Conservation (phyloP, 1,139 yeast genomes). For the Sugiyamaella japonica region DNA sequence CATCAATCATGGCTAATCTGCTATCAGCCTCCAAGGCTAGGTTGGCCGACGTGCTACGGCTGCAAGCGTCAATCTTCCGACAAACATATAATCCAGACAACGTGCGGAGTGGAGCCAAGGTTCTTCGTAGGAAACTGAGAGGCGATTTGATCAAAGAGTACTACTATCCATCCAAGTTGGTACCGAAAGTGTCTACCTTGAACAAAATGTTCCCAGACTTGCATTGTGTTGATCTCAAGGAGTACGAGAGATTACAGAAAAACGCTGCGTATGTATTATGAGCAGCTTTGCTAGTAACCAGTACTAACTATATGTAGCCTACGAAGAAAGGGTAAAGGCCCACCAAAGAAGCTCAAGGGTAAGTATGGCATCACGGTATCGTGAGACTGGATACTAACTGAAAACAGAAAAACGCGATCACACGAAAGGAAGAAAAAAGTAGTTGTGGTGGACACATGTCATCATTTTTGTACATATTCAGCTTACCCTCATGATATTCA, state of each 20-base stretch:
- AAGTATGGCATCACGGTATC: background rate
- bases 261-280: slow-evolving; percentile 31
- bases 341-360: slow-evolving; percentile 32
- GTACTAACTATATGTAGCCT: slow-evolving; percentile 15
- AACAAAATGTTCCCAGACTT: slow-evolving; percentile 57
- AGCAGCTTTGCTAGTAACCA: slow-evolving; percentile 6
- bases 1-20: slow-evolving; percentile 7
- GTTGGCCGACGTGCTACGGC: slow-evolving; percentile 54
- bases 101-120: slow-evolving; percentile 74
- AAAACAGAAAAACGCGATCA: slow-evolving; percentile 18
- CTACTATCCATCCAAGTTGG: slow-evolving; percentile 56
- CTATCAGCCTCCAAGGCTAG: slow-evolving; percentile 42
- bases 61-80: slow-evolving; percentile 62
- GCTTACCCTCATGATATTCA: slow-evolving; percentile 2
- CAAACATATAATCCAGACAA: slow-evolving; percentile 67
- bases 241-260: slow-evolving; percentile 50
- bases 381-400: slow-evolving; percentile 1
- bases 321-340: slow-evolving; percentile 32
- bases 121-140: slow-evolving; percentile 67
- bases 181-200: slow-evolving; percentile 58
- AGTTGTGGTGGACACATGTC: background rate
- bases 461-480: slow-evolving; percentile 12
- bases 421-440: slow-evolving; percentile 25
- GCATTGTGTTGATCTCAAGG: slow-evolving; percentile 69
- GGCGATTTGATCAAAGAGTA: slow-evolving; percentile 74